Percentiles rank a stretch among this genome's conserved stretches.
These are phyloP conservation scores for Phytophthora pluvialis DNA, from an alignment of 352 stramenopile species.

Conservation along the genomic window DNA sequence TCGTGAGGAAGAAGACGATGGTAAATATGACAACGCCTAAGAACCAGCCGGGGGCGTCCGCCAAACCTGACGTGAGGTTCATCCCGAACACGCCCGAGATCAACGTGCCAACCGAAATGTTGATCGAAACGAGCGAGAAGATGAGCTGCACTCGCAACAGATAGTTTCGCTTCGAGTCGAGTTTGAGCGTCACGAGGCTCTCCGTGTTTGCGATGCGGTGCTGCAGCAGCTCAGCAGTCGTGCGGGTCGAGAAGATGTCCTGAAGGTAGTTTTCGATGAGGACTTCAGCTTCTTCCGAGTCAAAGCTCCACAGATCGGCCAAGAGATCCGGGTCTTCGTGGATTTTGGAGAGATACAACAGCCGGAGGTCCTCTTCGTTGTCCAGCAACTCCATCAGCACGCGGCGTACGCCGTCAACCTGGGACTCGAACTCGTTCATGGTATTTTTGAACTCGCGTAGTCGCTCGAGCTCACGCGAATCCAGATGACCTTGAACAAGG, in stretches of 20 bases:
- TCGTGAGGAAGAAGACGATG: constrained; percentile 37
- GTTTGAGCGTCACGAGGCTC: constrained; percentile 69
- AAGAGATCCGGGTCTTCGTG: constrained; percentile 51
- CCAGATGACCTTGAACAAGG: constrained; percentile 46
- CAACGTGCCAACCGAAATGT: constrained; percentile 38
- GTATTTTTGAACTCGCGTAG: constrained; percentile 66
- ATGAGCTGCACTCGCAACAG: constrained; percentile 44
- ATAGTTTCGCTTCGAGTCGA: constrained; percentile 78
- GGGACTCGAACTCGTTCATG: constrained; percentile 66
- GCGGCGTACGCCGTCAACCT: constrained; percentile 57
- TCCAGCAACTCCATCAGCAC: constrained; percentile 64
- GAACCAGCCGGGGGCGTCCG: constrained; percentile 36
- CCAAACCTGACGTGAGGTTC: constrained; percentile 41
- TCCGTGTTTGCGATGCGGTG: constrained; percentile 73
- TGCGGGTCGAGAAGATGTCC: constrained; percentile 74
- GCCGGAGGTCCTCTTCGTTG: constrained; percentile 61
- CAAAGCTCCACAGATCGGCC: constrained; percentile 58
- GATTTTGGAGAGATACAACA: constrained; percentile 67
- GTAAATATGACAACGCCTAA: constrained; percentile 41
- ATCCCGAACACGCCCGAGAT: constrained; percentile 44
- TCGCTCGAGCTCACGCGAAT: constrained; percentile 49
- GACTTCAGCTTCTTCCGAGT: constrained; percentile 69
- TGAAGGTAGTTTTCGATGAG: constrained; percentile 78
- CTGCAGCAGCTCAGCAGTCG: constrained; percentile 64
- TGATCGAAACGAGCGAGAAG: constrained; percentile 44